These are phyloP conservation scores for Phytopythium mirpurense DNA, from an alignment of 352 stramenopile genomes.

Conservation along the genomic window DNA sequence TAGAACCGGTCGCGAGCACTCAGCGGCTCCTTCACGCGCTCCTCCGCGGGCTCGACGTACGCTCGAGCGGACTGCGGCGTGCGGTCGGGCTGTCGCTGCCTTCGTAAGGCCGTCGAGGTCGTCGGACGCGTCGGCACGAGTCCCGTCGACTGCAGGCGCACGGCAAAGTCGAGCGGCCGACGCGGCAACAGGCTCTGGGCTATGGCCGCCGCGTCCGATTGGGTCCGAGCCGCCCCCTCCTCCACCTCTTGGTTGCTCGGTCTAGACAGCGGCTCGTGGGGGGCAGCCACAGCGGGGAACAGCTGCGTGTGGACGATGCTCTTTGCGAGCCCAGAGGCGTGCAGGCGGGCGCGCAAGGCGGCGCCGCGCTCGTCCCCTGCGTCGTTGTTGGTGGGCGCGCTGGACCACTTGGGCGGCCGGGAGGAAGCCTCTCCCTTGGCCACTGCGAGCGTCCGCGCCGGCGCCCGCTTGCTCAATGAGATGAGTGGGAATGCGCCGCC, in stretches of 20 bases:
- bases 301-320: conserved; percentile 51
- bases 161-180: conserved; percentile 1
- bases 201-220: neutral
- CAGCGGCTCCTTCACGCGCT: conserved; percentile 34
- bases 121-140: conserved; percentile 47
- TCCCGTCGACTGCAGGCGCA: neutral
- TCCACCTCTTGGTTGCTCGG: conserved; percentile 9
- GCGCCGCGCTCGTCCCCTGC: neutral
- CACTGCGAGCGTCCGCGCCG: too few relatives aligned
- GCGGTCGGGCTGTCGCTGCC: conserved; percentile 8
- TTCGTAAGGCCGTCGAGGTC: conserved; percentile 20
- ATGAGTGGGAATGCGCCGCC: conserved; percentile 15
- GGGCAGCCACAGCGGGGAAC: conserved; percentile 19
- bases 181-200: neutral
- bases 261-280: neutral
- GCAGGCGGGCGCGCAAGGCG: conserved; percentile 34
- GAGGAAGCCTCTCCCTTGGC: neutral
- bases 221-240: neutral
- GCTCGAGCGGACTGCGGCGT: conserved; percentile 18
- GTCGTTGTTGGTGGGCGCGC: neutral
- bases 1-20: conserved; percentile 60
- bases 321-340: conserved; percentile 51
- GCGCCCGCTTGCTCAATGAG: neutral
- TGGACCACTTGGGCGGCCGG: neutral
- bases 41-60: neutral